Evolutionary conservation across 495 filamentous ascomycete genomes (phyloP).

Genomic region (Amphirosellinia nigrospora): DNA sequence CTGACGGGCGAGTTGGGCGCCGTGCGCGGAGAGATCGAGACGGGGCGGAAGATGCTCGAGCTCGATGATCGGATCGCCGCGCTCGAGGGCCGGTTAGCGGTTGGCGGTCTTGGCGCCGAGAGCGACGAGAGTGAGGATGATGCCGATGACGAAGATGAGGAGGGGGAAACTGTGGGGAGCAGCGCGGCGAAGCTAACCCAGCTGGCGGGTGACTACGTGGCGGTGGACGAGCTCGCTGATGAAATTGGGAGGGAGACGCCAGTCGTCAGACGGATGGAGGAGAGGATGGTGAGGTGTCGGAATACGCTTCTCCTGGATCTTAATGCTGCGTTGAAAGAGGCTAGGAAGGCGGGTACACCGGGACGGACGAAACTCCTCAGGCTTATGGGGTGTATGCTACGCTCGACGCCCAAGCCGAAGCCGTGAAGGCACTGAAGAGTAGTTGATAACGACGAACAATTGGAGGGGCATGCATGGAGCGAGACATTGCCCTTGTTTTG

Average conservation of each 20-base stretch:
- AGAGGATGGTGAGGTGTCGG: constrained; percentile 56
- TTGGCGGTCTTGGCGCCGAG: constrained; percentile 46
- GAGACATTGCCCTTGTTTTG: neutral
- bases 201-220: constrained; percentile 52
- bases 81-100: constrained; percentile 70
- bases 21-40: constrained; percentile 51
- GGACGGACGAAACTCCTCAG: constrained; percentile 67
- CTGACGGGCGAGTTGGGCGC: constrained; percentile 49
- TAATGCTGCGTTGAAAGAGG: constrained; percentile 76
- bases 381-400: constrained; percentile 77
- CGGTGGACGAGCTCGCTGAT: constrained; percentile 46
- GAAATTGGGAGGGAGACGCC: constrained; percentile 49
- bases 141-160: constrained; percentile 39
- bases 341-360: constrained; percentile 57
- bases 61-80: constrained; percentile 72
- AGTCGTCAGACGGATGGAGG: constrained; percentile 60
- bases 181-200: constrained; percentile 50
- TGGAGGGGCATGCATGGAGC: neutral
- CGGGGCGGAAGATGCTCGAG: constrained; percentile 72
- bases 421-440: constrained; percentile 70
- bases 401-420: constrained; percentile 76
- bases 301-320: constrained; percentile 87
- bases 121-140: constrained; percentile 43
- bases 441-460: constrained; percentile 30
- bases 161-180: constrained; percentile 42